A percentile compares a stretch with the other conserved stretches of the same genome.
Evolutionary conservation across 768 basidiomycete species (phyloP).

Genomic region (Sporobolomyces roseus): DNA sequence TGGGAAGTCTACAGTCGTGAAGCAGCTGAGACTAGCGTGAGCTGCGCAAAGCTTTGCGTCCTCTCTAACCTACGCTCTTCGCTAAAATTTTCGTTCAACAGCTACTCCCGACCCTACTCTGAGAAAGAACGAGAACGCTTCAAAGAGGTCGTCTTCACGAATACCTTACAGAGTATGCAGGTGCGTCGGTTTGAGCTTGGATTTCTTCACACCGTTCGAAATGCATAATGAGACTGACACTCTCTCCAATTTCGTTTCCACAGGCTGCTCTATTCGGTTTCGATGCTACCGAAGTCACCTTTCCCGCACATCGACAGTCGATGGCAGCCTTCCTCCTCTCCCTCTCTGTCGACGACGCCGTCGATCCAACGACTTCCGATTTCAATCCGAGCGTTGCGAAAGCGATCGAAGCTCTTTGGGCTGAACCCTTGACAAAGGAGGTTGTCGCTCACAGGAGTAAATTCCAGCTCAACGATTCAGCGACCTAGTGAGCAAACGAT

Average conservation of each 20-base stretch:
- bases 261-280: constrained; percentile 31
- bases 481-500: constrained; percentile 11
- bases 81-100: neutral
- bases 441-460: neutral
- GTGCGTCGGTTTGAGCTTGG: constrained; percentile 53
- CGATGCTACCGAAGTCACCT: neutral
- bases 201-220: too few relatives aligned
- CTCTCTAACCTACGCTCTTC: neutral
- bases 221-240: too few relatives aligned
- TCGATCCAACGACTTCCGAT: neutral
- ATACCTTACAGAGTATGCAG: constrained; percentile 88
- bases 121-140: constrained; percentile 80
- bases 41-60: constrained; percentile 57
- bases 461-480: constrained; percentile 35
- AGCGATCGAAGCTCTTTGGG: constrained; percentile 25
- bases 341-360: constrained; percentile 1
- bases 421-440: neutral
- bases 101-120: constrained; percentile 56
- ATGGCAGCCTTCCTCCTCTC: constrained; percentile 16
- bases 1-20: constrained; percentile 52
- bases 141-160: constrained; percentile 88
- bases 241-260: neutral
- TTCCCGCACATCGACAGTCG: neutral
- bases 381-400: constrained; percentile 3
- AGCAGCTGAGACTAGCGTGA: constrained; percentile 94